Evolutionary conservation across 345 rosid species (phyloP).

Genomic region (Gossypium raimondii): DNA sequence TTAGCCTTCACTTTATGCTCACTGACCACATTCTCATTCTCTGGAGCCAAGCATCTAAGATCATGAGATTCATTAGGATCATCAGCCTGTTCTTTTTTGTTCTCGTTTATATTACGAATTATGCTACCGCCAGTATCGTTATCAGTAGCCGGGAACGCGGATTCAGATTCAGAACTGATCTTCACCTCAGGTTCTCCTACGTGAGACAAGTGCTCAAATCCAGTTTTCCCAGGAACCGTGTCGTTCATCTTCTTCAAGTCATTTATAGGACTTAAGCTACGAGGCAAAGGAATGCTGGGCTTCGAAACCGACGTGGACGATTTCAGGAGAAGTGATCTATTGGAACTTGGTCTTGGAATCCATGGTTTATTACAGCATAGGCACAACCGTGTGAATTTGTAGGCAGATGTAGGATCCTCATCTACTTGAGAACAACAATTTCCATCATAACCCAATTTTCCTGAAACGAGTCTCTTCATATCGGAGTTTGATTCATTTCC

Average conservation of each 20-base stretch:
- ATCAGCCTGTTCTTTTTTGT: constrained; percentile 19
- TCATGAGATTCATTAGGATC: constrained; percentile 12
- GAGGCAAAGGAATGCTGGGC: constrained; percentile 34
- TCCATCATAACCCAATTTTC: constrained; percentile 40
- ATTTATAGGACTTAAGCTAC: constrained; percentile 26
- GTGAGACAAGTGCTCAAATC: constrained; percentile 35
- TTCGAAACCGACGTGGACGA: constrained; percentile 18
- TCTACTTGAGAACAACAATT: constrained; percentile 22
- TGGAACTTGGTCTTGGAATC: constrained; percentile 37
- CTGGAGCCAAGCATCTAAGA: constrained; percentile 19
- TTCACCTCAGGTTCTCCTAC: constrained; percentile 48
- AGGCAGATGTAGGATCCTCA: constrained; percentile 18
- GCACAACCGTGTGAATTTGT: constrained; percentile 33
- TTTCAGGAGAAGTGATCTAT: constrained; percentile 31
- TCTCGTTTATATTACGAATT: constrained; percentile 24
- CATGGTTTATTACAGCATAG: constrained; percentile 60
- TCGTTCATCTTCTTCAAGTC: constrained; percentile 40
- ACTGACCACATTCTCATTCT: constrained; percentile 2
- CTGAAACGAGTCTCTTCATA: constrained; percentile 38
- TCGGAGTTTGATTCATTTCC: constrained; percentile 46
- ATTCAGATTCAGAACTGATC: constrained; percentile 45
- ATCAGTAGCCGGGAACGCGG: constrained; percentile 44
- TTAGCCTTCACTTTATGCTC: constrained; percentile 19
- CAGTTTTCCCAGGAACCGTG: constrained; percentile 24
- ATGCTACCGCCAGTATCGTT: constrained; percentile 23